phyloP scores from a whole-genome alignment of 371 early-diverging fungal genomes.

The Entomophthora muscae region DNA sequence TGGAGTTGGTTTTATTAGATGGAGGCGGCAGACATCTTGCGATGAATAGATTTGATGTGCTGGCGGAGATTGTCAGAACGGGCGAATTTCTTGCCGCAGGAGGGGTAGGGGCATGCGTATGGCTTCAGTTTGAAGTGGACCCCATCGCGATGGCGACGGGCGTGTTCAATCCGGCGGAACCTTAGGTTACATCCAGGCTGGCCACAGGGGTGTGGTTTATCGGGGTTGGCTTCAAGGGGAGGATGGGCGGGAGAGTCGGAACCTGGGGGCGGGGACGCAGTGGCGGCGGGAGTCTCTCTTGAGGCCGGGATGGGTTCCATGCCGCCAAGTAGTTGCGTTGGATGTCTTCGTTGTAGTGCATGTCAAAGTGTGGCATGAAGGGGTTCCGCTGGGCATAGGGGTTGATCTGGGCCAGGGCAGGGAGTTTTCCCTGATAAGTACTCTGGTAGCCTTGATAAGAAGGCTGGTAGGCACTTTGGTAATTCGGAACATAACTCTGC shows the following conservation, averaged over 20 bases:
- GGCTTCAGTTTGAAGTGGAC: conserved; percentile 36
- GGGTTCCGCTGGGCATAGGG: not conserved
- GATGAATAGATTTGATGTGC: conserved; percentile 43
- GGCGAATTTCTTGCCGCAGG: conserved; percentile 63
- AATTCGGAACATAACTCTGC: not conserved
- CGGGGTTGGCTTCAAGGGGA: not conserved
- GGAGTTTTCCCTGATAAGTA: not conserved
- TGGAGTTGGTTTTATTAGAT: not conserved
- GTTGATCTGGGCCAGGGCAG: not conserved
- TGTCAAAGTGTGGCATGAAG: not conserved
- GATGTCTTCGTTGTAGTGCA: not conserved
- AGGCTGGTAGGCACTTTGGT: too few species aligned
- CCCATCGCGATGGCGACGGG: conserved; percentile 52
- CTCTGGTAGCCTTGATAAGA: too few species aligned
- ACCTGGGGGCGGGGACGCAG: not conserved
- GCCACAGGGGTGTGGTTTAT: conserved; percentile 4
- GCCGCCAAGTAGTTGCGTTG: not conserved
- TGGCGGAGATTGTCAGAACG: conserved; percentile 67
- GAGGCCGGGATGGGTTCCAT: not conserved
- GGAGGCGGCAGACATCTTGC: conserved; percentile 13
- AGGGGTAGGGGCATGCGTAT: conserved; percentile 38
- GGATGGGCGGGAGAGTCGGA: not conserved
- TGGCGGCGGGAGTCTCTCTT: not conserved
- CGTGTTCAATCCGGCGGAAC: conserved; percentile 68
- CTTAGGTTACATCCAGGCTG: conserved; percentile 38